phyloP scores from a whole-genome alignment of 768 basidiomycete genomes.

The button mushroom (Agaricus bisporus) region DNA sequence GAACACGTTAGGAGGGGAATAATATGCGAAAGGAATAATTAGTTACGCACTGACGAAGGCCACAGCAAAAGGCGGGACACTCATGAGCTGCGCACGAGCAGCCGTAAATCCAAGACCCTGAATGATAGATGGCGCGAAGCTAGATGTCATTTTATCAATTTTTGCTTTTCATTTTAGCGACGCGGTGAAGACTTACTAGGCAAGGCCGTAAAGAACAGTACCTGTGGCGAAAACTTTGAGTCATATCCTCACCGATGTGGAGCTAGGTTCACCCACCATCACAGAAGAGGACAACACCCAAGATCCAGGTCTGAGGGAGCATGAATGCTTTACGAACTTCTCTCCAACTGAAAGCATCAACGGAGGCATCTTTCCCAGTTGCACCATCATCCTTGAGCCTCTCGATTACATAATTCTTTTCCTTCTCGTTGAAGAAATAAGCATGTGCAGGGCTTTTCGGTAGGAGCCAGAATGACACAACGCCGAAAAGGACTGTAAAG shows the following conservation, averaged over 20 bases:
- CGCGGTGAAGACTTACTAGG: slow-evolving; percentile 32
- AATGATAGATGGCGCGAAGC: slow-evolving; percentile 73
- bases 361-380: slow-evolving; percentile 24
- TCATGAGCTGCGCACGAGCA: slow-evolving; percentile 53
- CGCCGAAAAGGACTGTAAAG: slow-evolving; percentile 56
- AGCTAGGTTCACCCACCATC: slow-evolving; percentile 28
- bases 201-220: slow-evolving; percentile 39
- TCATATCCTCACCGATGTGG: background rate
- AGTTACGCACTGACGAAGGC: slow-evolving; percentile 41
- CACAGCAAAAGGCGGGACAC: slow-evolving; percentile 48
- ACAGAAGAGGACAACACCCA: slow-evolving; percentile 46
- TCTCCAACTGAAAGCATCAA: slow-evolving; percentile 48
- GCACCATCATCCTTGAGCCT: slow-evolving; percentile 38
- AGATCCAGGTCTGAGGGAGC: slow-evolving; percentile 49
- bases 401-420: slow-evolving; percentile 40
- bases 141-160: slow-evolving; percentile 12
- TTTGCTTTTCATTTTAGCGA: no score
- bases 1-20: background rate
- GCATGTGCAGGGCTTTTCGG: slow-evolving; percentile 29
- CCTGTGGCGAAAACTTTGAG: slow-evolving; percentile 19
- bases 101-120: slow-evolving; percentile 51
- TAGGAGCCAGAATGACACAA: slow-evolving; percentile 41
- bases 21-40: background rate
- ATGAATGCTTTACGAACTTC: slow-evolving; percentile 45
- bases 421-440: slow-evolving; percentile 43